Conservation (phyloP, 441 rosid species). For the Populus trichocarpa region DNA sequence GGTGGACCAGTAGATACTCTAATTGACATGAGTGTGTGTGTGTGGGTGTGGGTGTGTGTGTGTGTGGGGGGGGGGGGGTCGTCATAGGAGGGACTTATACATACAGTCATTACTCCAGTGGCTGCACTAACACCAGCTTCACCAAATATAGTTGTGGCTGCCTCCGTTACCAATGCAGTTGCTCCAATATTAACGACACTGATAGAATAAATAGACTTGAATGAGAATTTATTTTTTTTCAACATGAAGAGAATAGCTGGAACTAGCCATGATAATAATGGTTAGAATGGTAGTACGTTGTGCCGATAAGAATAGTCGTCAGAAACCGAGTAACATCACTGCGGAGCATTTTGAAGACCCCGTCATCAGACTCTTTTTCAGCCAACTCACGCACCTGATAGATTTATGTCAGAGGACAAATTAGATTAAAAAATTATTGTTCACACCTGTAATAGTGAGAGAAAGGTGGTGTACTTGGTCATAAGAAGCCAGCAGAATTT, state of each 20-base stretch:
- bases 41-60: too few species aligned
- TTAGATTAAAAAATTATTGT: constrained; percentile 14
- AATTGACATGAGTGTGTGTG: background rate
- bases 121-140: constrained; percentile 99
- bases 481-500: background rate
- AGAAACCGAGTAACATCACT: constrained; percentile 97
- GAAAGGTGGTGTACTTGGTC: background rate
- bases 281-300: constrained; percentile 62
- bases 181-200: constrained; percentile 99
- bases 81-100: constrained; percentile 22
- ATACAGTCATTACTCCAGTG: constrained; percentile 98
- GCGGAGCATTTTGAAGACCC: constrained; percentile 94
- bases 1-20: background rate
- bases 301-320: constrained; percentile 98
- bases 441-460: background rate
- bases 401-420: constrained; percentile 23
- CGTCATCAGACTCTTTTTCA: constrained; percentile 92
- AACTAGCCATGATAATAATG: constrained; percentile 18
- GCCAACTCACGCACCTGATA: constrained; percentile 93
- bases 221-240: constrained; percentile 31
- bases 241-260: constrained; percentile 21
- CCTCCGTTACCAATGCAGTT: constrained; percentile 97
- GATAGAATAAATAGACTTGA: constrained; percentile 31
- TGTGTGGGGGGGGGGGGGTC: background rate
- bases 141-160: constrained; percentile 98